Base-by-base conservation (phyloP, 768 basidiomycete species). In the Calocera viscosa region DNA sequence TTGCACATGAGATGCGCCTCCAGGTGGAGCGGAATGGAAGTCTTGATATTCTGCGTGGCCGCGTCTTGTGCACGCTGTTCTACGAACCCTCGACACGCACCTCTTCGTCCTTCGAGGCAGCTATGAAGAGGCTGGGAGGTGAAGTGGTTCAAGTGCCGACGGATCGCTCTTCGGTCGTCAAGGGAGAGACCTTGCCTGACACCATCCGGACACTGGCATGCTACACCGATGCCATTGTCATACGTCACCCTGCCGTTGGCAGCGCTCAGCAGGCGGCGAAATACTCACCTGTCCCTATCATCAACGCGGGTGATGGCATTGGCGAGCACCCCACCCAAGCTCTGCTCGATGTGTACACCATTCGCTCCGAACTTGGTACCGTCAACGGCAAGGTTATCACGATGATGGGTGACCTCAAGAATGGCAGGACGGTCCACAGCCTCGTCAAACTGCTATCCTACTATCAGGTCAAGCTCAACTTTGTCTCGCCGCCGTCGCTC, bases 241-340 rank as follows among this genome's bases (percentile, higher is more conserved):
- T 99, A 66, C 86, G 96, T 38, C 95, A 99, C 72, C 96, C 96
- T 1, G 89, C 90, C 30, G 85, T 95, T 12, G 96, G 96, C 65
- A 92, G 90, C 71, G 85, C 92, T n/a, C 92, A 96, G 74, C 76
- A 87, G 33, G 96, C 94, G n/a, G 95, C 96, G 26, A 96, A 96
- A 75, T 93, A 84, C 77, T 95, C 93, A 1, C 90, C 95, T 2
- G 89, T 99, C 1, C 96, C 96, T 0, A 85, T 99, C 72, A 80
- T 99, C 76, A 99, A 98, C 74, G 95, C 93, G 64, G 96, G 96
- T 30, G 96, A 99, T 73, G 96, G 96, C 22, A 84, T 90, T 64
- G 96, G 96, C 65, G 96, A 99, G 77, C 96, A 99, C 74, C 96
- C 95, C 2, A 95, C 93, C 8, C 92, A 94, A 81, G 91, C 91